Evolutionary conservation across 2,329 filamentous ascomycete species (phyloP).

Genomic region (Emergomyces pasteurianus): DNA sequence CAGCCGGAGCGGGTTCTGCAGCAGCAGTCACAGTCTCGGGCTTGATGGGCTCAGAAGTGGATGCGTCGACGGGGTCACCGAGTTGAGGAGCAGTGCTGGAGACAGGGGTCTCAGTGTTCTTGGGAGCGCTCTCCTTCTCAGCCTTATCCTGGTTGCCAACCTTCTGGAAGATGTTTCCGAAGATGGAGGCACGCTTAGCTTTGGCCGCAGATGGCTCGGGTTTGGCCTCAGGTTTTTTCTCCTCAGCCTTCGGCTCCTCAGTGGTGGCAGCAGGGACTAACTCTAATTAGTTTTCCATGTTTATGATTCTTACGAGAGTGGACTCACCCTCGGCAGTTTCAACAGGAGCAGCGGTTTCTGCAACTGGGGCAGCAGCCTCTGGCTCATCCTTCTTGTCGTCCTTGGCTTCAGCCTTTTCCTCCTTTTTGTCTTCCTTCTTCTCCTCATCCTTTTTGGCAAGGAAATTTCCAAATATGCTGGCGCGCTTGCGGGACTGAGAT

Average conservation of each 20-base stretch:
- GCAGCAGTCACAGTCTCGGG: constrained; percentile 35
- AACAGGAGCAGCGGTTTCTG: constrained; percentile 23
- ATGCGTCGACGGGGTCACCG: constrained; percentile 32
- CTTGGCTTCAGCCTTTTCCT: constrained; percentile 34
- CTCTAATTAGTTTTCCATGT: constrained; percentile 7
- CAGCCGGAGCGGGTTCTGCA: constrained; percentile 22
- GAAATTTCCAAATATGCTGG: constrained; percentile 46
- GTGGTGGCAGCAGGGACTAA: constrained; percentile 34
- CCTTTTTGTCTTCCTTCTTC: constrained; percentile 32
- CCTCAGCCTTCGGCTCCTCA: constrained; percentile 42
- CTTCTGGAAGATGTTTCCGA: constrained; percentile 69
- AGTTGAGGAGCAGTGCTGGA: constrained; percentile 39
- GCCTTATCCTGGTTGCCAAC: constrained; percentile 35
- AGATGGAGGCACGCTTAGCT: constrained; percentile 74
- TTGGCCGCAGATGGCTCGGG: constrained; percentile 41
- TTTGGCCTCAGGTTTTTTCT: constrained; percentile 34
- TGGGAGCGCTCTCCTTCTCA: constrained; percentile 38
- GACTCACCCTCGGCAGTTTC: constrained; percentile 26
- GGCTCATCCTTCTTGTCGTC: constrained; percentile 23
- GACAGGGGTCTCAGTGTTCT: constrained; percentile 35
- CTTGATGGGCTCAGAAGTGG: constrained; percentile 28
- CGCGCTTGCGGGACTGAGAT: constrained; percentile 46
- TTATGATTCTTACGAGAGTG: constrained; percentile 15
- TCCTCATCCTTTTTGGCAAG: constrained; percentile 50
- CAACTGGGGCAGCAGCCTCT: constrained; percentile 26